Percentiles rank a stretch among this genome's conserved stretches.
phyloP scores from a whole-genome alignment of 1,139 yeast species.

The Taphrina flavorubra region DNA sequence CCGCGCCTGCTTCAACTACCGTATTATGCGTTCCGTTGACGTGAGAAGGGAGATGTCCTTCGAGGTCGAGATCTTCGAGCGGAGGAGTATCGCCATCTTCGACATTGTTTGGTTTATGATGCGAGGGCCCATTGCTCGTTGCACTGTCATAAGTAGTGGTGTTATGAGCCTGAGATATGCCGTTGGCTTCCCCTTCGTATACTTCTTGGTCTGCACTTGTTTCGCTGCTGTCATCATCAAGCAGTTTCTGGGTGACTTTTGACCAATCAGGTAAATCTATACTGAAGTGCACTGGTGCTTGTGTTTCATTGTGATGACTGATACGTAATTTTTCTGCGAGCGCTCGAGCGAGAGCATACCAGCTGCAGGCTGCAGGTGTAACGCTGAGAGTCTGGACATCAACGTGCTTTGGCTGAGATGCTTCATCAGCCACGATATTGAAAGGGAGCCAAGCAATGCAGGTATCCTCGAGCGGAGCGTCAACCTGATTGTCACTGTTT shows the following conservation, averaged over 20 bases:
- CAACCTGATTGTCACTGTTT: neutral
- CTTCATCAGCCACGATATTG: neutral
- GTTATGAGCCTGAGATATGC: neutral
- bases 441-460: neutral
- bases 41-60: neutral
- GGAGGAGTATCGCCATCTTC: neutral
- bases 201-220: neutral
- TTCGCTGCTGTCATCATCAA: neutral
- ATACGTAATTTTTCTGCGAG: conserved; percentile 17
- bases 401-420: neutral
- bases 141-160: neutral
- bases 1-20: neutral
- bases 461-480: neutral
- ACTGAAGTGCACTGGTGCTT: conserved; percentile 22
- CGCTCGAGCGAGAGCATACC: conserved; percentile 24
- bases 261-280: conserved; percentile 21
- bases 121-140: neutral
- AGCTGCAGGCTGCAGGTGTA: conserved; percentile 10
- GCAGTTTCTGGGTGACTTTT: neutral
- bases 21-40: neutral
- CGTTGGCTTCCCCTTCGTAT: neutral
- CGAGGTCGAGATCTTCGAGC: conserved; percentile 1
- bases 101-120: neutral
- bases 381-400: neutral
- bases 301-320: neutral